A percentile compares a stretch with the other conserved stretches of the same genome.
These are phyloP conservation scores for Phalaenopsis equestris DNA, from an alignment of 106 monocot genomes.

Conservation along the genomic window DNA sequence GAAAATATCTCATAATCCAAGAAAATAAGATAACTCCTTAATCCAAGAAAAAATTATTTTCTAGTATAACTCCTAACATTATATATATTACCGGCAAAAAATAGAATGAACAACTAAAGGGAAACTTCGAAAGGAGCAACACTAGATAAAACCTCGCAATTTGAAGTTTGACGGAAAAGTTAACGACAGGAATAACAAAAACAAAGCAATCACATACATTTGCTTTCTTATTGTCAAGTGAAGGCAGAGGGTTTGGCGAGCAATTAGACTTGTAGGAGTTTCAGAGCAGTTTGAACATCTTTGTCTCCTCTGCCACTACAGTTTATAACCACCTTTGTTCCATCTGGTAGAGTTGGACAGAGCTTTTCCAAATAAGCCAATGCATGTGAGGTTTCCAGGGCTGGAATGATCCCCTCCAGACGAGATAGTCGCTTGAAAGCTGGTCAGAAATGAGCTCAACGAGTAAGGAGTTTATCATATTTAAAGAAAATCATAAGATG, in stretches of 20 bases:
- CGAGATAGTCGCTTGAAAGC: conserved; percentile 30
- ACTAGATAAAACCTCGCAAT: background rate
- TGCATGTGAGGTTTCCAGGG: conserved; percentile 44
- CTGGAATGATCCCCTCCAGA: conserved; percentile 49
- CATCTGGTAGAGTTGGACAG: conserved; percentile 35
- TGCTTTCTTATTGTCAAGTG: background rate
- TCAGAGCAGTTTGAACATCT: conserved; percentile 38
- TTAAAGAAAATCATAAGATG: background rate
- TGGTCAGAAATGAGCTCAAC: conserved; percentile 1
- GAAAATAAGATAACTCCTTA: too few species aligned
- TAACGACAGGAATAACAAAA: background rate
- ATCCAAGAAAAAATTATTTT: too few species aligned
- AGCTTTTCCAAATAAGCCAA: conserved; percentile 33
- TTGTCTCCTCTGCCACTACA: conserved; percentile 47
- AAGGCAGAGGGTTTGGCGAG: background rate
- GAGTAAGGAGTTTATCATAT: background rate
- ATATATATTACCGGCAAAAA: too few species aligned
- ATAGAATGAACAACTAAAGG: background rate
- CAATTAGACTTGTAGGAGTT: conserved; percentile 15
- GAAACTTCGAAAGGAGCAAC: background rate
- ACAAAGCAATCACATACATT: background rate
- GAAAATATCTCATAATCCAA: too few species aligned
- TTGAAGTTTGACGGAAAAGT: background rate
- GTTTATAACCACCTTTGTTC: conserved; percentile 34
- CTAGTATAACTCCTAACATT: too few species aligned